Percentiles rank a stretch among this genome's conserved stretches.
Conservation (phyloP, 345 rosid species). For the Luvunga scandens region DNA sequence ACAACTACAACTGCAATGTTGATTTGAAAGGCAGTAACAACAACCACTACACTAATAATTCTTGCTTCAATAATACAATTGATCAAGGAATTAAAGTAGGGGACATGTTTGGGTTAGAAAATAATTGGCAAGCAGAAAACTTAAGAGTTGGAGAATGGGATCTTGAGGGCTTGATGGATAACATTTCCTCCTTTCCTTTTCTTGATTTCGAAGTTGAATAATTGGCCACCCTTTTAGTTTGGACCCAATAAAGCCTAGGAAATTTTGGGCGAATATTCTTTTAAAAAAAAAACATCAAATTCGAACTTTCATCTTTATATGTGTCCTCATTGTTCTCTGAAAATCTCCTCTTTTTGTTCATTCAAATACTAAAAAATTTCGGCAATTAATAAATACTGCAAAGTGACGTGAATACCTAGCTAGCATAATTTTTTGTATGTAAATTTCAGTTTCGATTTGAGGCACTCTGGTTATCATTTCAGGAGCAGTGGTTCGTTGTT, state of each 20-base stretch:
- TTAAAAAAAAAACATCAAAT: not conserved
- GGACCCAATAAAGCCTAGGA: slow-evolving; percentile 8
- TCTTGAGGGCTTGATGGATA: slow-evolving; percentile 73
- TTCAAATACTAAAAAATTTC: not conserved
- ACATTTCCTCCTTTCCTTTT: slow-evolving; percentile 66
- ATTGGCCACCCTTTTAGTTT: slow-evolving; percentile 7
- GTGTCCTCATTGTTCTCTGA: not conserved
- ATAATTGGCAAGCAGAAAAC: slow-evolving; percentile 67
- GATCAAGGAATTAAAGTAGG: slow-evolving; percentile 43
- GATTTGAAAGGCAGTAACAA: slow-evolving; percentile 42
- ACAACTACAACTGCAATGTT: slow-evolving; percentile 23
- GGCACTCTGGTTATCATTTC: slow-evolving; percentile 1
- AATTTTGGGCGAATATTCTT: slow-evolving; percentile 21
- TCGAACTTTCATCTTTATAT: not conserved
- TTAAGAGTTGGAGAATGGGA: slow-evolving; percentile 89
- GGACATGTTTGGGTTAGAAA: slow-evolving; percentile 51
- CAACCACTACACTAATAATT: slow-evolving; percentile 39
- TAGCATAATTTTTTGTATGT: slow-evolving; percentile 5
- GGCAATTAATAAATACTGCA: slow-evolving; percentile 12
- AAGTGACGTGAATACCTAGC: not conserved
- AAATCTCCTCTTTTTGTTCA: not conserved
- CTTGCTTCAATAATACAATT: slow-evolving; percentile 46
- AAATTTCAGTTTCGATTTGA: not conserved
- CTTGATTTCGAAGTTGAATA: slow-evolving; percentile 79
- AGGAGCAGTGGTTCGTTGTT: slow-evolving; percentile 12